A percentile compares a stretch with the other conserved stretches of the same genome.
These are phyloP conservation scores for Deinandra increscens DNA, from an alignment of 129 eudicot genomes.

Conservation along the genomic window DNA sequence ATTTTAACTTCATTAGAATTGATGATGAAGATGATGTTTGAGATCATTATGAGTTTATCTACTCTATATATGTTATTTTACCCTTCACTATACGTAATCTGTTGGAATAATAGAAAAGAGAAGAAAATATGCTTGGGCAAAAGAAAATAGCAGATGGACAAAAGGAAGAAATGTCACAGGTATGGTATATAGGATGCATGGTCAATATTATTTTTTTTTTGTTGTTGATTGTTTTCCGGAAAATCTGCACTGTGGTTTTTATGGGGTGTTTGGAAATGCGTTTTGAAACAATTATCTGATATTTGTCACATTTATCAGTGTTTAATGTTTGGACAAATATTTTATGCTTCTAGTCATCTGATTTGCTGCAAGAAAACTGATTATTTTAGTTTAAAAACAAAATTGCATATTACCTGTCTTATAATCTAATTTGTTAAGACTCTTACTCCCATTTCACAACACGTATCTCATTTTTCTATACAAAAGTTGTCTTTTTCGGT, in stretches of 20 bases:
- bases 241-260: conserved; percentile 5
- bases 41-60: too few species aligned
- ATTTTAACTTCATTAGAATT: too few species aligned
- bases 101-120: conserved; percentile 61
- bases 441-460: neutral
- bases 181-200: conserved; percentile 33
- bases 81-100: neutral
- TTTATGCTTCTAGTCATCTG: neutral
- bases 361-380: neutral
- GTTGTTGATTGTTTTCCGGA: neutral
- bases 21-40: too few species aligned
- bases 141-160: conserved; percentile 94
- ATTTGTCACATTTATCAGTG: conserved; percentile 1
- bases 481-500: neutral
- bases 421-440: neutral
- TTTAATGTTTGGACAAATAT: neutral
- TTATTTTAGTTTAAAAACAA: neutral
- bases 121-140: conserved; percentile 94
- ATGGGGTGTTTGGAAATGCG: neutral
- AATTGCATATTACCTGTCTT: neutral
- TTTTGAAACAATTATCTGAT: too few species aligned
- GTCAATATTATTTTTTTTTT: neutral
- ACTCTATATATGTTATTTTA: too few species aligned
- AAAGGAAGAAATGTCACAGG: conserved; percentile 99
- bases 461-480: neutral